Evolutionary conservation across 352 stramenopile genomes (phyloP).

Genomic region (Globisporangium cylindrosporum): DNA sequence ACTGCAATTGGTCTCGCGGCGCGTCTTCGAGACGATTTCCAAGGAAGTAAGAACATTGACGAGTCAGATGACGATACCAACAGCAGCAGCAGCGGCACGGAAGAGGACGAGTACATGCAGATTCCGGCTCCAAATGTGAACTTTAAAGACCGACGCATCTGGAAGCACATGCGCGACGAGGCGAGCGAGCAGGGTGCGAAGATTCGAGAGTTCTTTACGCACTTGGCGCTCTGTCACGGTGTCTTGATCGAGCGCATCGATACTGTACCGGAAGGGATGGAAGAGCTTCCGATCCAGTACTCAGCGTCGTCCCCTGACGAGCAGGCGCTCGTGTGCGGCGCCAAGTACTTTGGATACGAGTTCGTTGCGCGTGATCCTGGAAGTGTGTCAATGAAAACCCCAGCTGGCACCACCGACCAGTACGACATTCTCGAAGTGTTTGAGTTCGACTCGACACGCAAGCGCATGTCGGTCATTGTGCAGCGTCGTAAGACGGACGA

Average conservation of each 20-base stretch:
- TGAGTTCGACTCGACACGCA: conserved; percentile 90
- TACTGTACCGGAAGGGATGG: conserved; percentile 36
- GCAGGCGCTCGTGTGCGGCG: conserved; percentile 77
- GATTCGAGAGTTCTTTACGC: conserved; percentile 82
- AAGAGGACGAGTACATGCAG: conserved; percentile 29
- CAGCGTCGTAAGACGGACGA: conserved; percentile 65
- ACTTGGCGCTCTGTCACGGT: conserved; percentile 92
- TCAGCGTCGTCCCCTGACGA: conserved; percentile 90
- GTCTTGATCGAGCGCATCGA: conserved; percentile 95
- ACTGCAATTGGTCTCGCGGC: conserved; percentile 78
- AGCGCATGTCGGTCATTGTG: conserved; percentile 87
- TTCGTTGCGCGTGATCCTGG: conserved; percentile 71
- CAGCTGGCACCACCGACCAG: conserved; percentile 48
- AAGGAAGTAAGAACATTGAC: conserved; percentile 37
- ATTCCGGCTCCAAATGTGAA: conserved; percentile 64
- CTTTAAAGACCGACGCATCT: conserved; percentile 70
- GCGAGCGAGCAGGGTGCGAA: conserved; percentile 38
- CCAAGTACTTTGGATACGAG: conserved; percentile 86
- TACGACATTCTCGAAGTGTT: conserved; percentile 93
- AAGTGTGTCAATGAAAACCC: conserved; percentile 66
- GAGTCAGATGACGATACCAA: conserved; percentile 39
- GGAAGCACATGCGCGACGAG: conserved; percentile 46
- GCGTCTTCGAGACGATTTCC: conserved; percentile 61
- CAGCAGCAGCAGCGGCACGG: conserved; percentile 20
- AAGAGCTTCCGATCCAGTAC: conserved; percentile 56